phyloP scores from a whole-genome alignment of 1,284 basidiomycete species.

The Malassezia vespertilionis region DNA sequence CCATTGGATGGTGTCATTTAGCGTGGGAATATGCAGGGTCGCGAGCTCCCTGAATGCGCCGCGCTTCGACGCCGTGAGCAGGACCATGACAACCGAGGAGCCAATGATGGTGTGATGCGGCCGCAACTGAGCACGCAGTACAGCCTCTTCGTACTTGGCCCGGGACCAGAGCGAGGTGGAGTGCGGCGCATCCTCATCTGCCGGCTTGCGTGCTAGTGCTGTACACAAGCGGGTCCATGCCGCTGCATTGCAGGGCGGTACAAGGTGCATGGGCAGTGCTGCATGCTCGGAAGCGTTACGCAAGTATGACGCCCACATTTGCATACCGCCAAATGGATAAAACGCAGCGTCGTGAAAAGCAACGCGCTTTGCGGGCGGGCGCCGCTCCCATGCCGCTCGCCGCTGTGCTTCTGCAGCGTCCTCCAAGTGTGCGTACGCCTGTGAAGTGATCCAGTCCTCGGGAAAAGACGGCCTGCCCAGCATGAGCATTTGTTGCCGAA shows the following conservation, averaged over 20 bases:
- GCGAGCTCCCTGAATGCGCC: constrained; percentile 8
- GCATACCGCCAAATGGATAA: constrained; percentile 16
- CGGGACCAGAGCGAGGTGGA: constrained; percentile 6
- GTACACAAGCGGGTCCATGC: no score
- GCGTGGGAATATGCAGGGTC: constrained; percentile 13
- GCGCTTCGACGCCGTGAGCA: constrained; percentile 3
- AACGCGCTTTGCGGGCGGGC: constrained; percentile 35
- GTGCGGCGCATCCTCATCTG: neutral
- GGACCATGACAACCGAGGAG: constrained; percentile 3
- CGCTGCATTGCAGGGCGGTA: no score
- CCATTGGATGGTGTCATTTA: constrained; percentile 8
- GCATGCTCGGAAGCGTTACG: no score
- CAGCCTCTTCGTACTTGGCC: neutral
- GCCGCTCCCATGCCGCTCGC: constrained; percentile 24
- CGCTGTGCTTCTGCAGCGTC: constrained; percentile 13
- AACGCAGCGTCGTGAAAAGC: constrained; percentile 17
- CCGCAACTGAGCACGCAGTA: neutral
- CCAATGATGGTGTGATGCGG: neutral
- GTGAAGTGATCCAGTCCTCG: constrained; percentile 27
- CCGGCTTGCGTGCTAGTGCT: neutral
- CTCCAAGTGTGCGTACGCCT: constrained; percentile 18
- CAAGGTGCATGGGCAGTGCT: no score
- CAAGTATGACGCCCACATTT: no score
- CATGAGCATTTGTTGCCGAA: constrained; percentile 27
- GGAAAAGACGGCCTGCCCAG: constrained; percentile 23